A percentile compares a stretch with the other conserved stretches of the same genome.
phyloP scores from a whole-genome alignment of 768 basidiomycete species.

The Auricularia sp. region DNA sequence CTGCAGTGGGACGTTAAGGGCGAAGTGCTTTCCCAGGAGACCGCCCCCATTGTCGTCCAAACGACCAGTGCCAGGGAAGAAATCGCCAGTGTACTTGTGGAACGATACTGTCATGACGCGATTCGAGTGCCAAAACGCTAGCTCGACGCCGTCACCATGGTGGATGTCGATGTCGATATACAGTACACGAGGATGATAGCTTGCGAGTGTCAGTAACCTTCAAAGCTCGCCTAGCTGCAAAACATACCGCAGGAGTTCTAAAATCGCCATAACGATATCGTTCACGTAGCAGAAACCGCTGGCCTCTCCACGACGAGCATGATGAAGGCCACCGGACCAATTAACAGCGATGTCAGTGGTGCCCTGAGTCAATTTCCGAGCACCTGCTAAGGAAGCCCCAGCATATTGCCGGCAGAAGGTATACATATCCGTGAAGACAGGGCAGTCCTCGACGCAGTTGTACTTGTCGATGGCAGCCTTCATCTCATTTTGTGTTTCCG shows the following conservation, averaged over 20 bases:
- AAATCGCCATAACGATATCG: slow-evolving; percentile 88
- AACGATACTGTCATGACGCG: slow-evolving; percentile 99
- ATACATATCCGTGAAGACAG: slow-evolving; percentile 90
- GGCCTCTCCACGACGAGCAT: slow-evolving; percentile 95
- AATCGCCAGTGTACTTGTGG: slow-evolving; percentile 97
- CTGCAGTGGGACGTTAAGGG: slow-evolving; percentile 85
- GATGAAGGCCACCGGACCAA: slow-evolving; percentile 97
- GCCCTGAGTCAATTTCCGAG: slow-evolving; percentile 75
- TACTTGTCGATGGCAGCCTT: slow-evolving; percentile 70
- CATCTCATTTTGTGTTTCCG: slow-evolving; percentile 60
- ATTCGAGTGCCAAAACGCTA: slow-evolving; percentile 95
- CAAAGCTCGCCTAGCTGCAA: background rate
- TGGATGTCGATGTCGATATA: slow-evolving; percentile 99
- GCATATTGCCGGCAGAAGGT: slow-evolving; percentile 92
- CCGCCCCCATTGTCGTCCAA: slow-evolving; percentile 80
- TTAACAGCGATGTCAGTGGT: slow-evolving; percentile 94
- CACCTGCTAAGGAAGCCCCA: slow-evolving; percentile 84
- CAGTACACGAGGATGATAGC: slow-evolving; percentile 85
- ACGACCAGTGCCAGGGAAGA: slow-evolving; percentile 96
- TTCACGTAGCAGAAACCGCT: slow-evolving; percentile 99
- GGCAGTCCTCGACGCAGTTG: slow-evolving; percentile 96
- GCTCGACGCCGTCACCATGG: slow-evolving; percentile 96
- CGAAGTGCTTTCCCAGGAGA: slow-evolving; percentile 88
- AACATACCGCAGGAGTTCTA: slow-evolving; percentile 75
- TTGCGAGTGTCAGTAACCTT: slow-evolving; percentile 21